Evolutionary conservation across 2,329 filamentous ascomycete genomes (phyloP).

Genomic region (Xylaria hypoxylon): DNA sequence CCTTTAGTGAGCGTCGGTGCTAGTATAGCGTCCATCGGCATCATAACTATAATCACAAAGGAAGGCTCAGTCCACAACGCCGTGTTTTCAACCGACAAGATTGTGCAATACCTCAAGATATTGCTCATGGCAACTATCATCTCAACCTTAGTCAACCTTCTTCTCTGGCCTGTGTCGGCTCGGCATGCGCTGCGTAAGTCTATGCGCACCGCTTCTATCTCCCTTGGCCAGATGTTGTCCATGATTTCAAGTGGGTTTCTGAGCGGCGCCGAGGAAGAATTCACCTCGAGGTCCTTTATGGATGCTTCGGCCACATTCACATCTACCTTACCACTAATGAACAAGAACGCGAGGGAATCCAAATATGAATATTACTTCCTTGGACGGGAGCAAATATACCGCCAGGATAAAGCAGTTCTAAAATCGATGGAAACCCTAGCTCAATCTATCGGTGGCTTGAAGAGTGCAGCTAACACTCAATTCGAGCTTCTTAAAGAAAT

Average conservation of each 20-base stretch:
- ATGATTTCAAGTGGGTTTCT: constrained; percentile 86
- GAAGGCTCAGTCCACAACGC: constrained; percentile 88
- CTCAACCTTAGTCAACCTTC: constrained; percentile 78
- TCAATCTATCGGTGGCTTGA: constrained; percentile 89
- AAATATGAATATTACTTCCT: constrained; percentile 89
- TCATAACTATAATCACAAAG: constrained; percentile 91
- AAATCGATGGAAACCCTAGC: constrained; percentile 86
- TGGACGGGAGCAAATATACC: constrained; percentile 82
- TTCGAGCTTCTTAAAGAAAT: constrained; percentile 83
- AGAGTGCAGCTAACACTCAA: constrained; percentile 89
- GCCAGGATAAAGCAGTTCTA: constrained; percentile 81
- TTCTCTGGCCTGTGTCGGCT: constrained; percentile 83
- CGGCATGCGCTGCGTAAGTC: constrained; percentile 78
- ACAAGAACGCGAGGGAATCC: constrained; percentile 83
- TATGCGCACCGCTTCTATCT: constrained; percentile 78
- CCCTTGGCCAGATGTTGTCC: constrained; percentile 83
- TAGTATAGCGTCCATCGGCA: constrained; percentile 86
- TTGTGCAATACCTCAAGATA: constrained; percentile 85
- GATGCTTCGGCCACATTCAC: constrained; percentile 73
- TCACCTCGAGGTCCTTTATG: constrained; percentile 74
- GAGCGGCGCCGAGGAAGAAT: constrained; percentile 81
- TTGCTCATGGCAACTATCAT: constrained; percentile 80
- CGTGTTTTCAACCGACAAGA: constrained; percentile 83
- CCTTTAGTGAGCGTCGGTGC: constrained; percentile 86
- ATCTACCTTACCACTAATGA: constrained; percentile 75